Conservation (phyloP, 768 basidiomycete species). For the Panaeolus papilionaceus region DNA sequence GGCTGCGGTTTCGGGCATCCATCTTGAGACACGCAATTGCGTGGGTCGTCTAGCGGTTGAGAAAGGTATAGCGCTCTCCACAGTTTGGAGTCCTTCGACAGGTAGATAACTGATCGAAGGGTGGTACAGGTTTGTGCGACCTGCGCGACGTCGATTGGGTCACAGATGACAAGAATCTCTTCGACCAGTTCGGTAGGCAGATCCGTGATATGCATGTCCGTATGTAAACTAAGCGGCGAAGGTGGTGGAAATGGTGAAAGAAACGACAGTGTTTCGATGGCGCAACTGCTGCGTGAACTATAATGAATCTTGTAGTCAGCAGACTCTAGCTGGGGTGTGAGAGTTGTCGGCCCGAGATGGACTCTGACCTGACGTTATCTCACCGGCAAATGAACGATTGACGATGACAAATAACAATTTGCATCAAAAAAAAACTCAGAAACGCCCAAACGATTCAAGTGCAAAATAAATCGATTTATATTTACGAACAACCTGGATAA, state of each 20-base stretch:
- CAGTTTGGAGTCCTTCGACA: constrained; percentile 49
- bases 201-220: constrained; percentile 36
- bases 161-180: constrained; percentile 57
- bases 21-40: constrained; percentile 47
- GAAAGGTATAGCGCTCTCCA: constrained; percentile 74
- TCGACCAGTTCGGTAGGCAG: constrained; percentile 69
- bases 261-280: constrained; percentile 8
- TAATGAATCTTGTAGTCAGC: constrained; percentile 15
- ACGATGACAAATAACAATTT: background rate
- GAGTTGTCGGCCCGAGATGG: constrained; percentile 4
- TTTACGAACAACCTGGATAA: background rate
- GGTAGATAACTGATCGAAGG: constrained; percentile 51
- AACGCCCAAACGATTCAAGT: no score
- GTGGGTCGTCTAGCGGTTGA: constrained; percentile 69
- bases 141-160: constrained; percentile 64
- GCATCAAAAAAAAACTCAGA: no score
- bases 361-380: background rate
- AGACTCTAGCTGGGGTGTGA: background rate
- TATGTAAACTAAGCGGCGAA: background rate
- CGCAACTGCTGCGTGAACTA: background rate
- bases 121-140: constrained; percentile 56
- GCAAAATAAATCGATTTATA: no score
- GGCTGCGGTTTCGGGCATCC: constrained; percentile 35
- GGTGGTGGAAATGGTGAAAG: constrained; percentile 1
- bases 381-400: constrained; percentile 3